Evolutionary conservation across 306 rosid genomes (phyloP), one percentile per base, ranked within the genome.

Genomic region (Betula pendula): DNA sequence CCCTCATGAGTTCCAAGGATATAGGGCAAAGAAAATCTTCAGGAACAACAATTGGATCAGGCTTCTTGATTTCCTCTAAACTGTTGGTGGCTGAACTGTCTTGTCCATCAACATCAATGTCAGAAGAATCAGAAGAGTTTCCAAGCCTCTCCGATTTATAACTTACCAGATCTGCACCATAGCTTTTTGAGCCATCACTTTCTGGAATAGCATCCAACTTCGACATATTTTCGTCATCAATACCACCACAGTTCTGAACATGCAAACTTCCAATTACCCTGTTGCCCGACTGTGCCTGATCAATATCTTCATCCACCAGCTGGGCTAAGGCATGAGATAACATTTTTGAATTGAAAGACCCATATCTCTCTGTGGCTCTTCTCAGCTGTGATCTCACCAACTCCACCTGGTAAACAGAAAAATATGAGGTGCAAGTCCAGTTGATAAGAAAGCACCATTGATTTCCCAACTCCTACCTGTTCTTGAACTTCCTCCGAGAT

Each of bases 11-110:
- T 85, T 96, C 99, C 85, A 96, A 83, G 78, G 99, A 96, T 79
- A 96, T 91, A 42, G 99, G 97, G 89, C 99, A 96, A 44, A 92
- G 86, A 82, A 89, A 92, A 84, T 96, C 99, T 74, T 93, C 97
- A 78, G 97, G 99, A 71, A 92, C 82, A 16, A 77, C 85, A 77
- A 75, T 78, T 79, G 81, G 82, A 75, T 89, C 94, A 3, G 91
- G 74, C 85, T 84, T 95, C 87, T 92, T 94, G 43, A 72, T 78
- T 68, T 83, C 84, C 67, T 87, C 82, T 13, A 67, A 76, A 67
- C 56, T 81, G 56, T 84, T 72, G n/a, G 69, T 72, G 75, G 72
- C 81, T 50, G 86, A 80, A 63, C 72, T 81, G 82, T 80, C 86
- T 60, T 77, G 84, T 71, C 68, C 82, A 76, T 76, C 87, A 72